phyloP scores from a whole-genome alignment of 345 rosid genomes.

The Eucalyptus globulus region DNA sequence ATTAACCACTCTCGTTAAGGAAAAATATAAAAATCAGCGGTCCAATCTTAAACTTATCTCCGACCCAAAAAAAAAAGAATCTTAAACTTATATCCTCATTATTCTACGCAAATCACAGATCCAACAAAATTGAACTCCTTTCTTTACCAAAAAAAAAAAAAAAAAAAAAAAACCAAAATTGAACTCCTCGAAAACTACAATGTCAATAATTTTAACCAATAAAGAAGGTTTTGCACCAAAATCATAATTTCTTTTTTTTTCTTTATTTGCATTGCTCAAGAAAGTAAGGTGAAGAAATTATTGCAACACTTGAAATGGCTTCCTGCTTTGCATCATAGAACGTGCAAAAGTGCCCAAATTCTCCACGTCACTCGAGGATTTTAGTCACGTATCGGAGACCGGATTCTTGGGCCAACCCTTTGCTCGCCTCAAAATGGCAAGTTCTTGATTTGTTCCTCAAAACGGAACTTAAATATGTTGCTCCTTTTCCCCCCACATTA shows the following conservation, averaged over 20 bases:
- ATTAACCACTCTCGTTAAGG: not conserved
- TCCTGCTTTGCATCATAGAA: not conserved
- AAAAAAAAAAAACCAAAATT: not conserved
- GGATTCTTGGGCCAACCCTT: not conserved
- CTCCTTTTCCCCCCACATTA: not conserved
- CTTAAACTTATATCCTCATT: not conserved
- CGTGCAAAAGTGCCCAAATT: not conserved
- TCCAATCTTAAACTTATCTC: not conserved
- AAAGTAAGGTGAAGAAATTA: not conserved
- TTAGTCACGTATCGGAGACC: not conserved
- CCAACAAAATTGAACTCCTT: not conserved
- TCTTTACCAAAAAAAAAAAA: no score
- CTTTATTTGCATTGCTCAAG: not conserved
- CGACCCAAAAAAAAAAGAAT: not conserved
- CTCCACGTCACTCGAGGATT: not conserved
- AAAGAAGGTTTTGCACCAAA: not conserved
- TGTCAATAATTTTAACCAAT: not conserved
- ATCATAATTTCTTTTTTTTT: not conserved
- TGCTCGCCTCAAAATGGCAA: not conserved
- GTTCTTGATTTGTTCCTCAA: constrained; percentile 1
- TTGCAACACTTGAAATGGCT: not conserved
- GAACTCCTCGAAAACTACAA: not conserved
- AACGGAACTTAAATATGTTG: not conserved
- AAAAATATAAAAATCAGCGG: not conserved
- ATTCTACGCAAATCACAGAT: not conserved